These are phyloP conservation scores for Fusarium gaditjirri DNA, from an alignment of 2,329 filamentous ascomycete species.

Conservation along the genomic window DNA sequence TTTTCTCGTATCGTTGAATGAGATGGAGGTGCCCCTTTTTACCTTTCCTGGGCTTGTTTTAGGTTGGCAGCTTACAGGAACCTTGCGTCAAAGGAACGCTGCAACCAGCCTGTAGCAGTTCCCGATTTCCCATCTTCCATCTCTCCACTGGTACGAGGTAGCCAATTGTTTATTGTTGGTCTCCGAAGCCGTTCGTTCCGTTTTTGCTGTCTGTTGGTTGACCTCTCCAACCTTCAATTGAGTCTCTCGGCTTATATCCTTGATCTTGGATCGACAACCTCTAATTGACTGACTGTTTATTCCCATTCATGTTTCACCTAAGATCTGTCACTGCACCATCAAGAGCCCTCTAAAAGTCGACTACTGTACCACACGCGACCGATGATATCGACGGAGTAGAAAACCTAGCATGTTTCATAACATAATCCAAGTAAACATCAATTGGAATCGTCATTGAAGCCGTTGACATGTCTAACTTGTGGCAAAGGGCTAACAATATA, in stretches of 20 bases:
- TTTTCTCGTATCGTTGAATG: conserved; percentile 32
- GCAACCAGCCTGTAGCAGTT: conserved; percentile 19
- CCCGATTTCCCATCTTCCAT: background rate
- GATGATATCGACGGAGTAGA: background rate
- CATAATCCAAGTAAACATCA: background rate
- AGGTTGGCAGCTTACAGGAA: conserved; percentile 12
- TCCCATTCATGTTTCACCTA: background rate
- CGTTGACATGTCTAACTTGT: background rate
- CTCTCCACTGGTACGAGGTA: background rate
- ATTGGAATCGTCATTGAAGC: background rate
- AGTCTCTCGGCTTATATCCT: background rate
- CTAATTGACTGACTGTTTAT: background rate
- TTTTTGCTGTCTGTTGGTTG: background rate
- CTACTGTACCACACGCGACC: background rate
- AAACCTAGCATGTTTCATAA: background rate
- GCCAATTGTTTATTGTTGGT: background rate
- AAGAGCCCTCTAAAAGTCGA: background rate
- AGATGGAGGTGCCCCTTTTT: conserved; percentile 31
- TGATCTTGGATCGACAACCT: background rate
- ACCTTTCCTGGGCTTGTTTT: conserved; percentile 26
- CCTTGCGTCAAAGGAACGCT: conserved; percentile 14
- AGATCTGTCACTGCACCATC: background rate
- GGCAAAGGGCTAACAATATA: background rate
- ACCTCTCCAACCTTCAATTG: background rate
- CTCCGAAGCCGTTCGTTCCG: conserved; percentile 5